A percentile compares a stretch with the other conserved stretches of the same genome.
Evolutionary conservation across 1,284 basidiomycete genomes (phyloP).

Genomic region (Ganoderma leucocontextum): DNA sequence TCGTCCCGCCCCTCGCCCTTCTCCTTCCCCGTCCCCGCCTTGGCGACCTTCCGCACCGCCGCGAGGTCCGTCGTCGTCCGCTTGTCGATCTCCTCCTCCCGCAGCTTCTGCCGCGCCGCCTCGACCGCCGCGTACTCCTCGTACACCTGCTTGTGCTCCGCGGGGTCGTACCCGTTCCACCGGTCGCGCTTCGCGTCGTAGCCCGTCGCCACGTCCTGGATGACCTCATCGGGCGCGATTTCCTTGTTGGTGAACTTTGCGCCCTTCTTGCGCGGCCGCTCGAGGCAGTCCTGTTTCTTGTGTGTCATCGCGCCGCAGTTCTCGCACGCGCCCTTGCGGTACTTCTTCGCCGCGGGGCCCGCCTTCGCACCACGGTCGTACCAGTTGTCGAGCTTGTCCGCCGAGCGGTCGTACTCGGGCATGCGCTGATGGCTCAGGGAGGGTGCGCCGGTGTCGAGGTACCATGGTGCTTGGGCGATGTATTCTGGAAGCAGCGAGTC

Average conservation of each 20-base stretch:
- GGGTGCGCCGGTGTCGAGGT: slow-evolving; percentile 90
- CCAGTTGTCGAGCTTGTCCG: slow-evolving; percentile 87
- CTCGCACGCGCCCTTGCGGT: slow-evolving; percentile 97
- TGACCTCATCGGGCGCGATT: slow-evolving; percentile 91
- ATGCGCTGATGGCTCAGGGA: slow-evolving; percentile 94
- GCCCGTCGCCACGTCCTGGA: slow-evolving; percentile 83
- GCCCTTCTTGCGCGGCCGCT: slow-evolving; percentile 95
- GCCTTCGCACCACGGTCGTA: slow-evolving; percentile 91
- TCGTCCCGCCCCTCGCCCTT: slow-evolving; percentile 74
- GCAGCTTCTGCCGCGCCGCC: slow-evolving; percentile 85
- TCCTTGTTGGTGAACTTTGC: slow-evolving; percentile 93
- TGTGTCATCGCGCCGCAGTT: slow-evolving; percentile 99
- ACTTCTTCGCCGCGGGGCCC: slow-evolving; percentile 94
- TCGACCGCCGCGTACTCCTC: slow-evolving; percentile 96
- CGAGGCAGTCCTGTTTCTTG: slow-evolving; percentile 91
- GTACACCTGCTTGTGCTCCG: slow-evolving; percentile 87
- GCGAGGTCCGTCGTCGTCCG: slow-evolving; percentile 90
- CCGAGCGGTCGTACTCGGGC: slow-evolving; percentile 70
- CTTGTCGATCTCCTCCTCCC: slow-evolving; percentile 98
- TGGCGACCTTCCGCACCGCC: slow-evolving; percentile 61
- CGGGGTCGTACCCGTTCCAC: slow-evolving; percentile 98
- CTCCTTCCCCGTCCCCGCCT: slow-evolving; percentile 74
- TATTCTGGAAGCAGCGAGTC: slow-evolving; percentile 64
- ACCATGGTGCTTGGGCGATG: slow-evolving; percentile 98
- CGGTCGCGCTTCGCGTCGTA: slow-evolving; percentile 97